Evolutionary conservation across 2,329 filamentous ascomycete species (phyloP).

Genomic region (Alternaria panax): DNA sequence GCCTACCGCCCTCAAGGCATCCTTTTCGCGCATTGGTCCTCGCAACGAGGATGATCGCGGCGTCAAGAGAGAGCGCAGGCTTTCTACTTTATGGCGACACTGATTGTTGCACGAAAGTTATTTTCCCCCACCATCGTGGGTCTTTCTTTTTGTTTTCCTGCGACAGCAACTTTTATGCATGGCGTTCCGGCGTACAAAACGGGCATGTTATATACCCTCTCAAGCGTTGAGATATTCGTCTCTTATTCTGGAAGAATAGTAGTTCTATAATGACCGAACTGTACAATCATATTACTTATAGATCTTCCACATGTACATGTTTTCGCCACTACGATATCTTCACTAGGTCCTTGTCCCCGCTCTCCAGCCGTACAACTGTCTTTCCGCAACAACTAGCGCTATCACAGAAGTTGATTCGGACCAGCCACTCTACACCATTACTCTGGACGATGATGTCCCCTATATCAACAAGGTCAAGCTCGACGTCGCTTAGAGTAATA

Average conservation of each 20-base stretch:
- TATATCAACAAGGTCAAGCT: background rate
- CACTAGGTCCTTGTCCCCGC: background rate
- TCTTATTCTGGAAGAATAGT: background rate
- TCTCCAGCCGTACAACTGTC: background rate
- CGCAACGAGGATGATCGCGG: slow-evolving; percentile 15
- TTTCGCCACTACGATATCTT: background rate
- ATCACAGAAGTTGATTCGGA: slow-evolving; percentile 3
- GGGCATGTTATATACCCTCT: slow-evolving; percentile 30
- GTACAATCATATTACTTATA: background rate
- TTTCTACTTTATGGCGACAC: slow-evolving; percentile 21
- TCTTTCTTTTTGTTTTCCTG: background rate
- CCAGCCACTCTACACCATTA: background rate
- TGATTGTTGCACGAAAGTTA: background rate
- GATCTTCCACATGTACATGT: background rate
- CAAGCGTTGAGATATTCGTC: background rate
- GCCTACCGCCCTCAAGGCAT: slow-evolving; percentile 9
- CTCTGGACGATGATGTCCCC: slow-evolving; percentile 1
- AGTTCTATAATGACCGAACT: background rate
- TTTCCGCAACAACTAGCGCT: background rate
- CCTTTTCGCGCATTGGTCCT: slow-evolving; percentile 12
- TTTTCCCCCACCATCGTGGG: background rate
- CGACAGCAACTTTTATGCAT: background rate
- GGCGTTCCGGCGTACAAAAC: slow-evolving; percentile 5
- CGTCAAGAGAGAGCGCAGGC: slow-evolving; percentile 21
- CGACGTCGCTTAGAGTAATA: background rate